phyloP scores from a whole-genome alignment of 2,329 filamentous ascomycete genomes.

The Nemania abortiva region DNA sequence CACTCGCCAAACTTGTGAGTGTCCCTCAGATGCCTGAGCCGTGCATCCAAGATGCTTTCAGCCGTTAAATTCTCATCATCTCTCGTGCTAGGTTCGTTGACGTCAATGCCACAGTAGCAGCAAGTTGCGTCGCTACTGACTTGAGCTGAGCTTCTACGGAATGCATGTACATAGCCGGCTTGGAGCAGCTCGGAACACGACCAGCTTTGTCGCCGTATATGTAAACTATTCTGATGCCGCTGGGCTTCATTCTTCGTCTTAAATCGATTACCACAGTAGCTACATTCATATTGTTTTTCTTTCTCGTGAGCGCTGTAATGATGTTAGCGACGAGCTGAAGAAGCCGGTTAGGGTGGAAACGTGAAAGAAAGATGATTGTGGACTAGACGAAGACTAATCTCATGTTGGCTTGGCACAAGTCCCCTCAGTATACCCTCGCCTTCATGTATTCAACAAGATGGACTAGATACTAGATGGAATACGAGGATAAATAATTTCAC shows the following conservation, averaged over 20 bases:
- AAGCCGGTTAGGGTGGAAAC: neutral
- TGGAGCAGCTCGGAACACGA: slow-evolving; percentile 12
- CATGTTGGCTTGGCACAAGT: neutral
- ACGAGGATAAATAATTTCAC: neutral
- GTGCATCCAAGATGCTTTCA: neutral
- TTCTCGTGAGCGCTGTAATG: slow-evolving; percentile 5
- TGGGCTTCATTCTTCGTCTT: slow-evolving; percentile 14
- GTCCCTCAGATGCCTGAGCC: slow-evolving; percentile 7
- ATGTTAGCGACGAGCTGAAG: neutral
- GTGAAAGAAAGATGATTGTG: neutral
- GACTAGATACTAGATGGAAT: neutral
- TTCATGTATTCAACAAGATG: neutral
- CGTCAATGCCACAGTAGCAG: slow-evolving; percentile 4
- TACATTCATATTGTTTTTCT: slow-evolving; percentile 17
- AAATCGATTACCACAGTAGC: slow-evolving; percentile 5
- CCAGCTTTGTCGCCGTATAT: slow-evolving; percentile 12
- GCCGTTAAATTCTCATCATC: neutral
- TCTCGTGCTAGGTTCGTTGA: neutral
- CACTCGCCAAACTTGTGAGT: slow-evolving; percentile 13
- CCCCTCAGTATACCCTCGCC: neutral
- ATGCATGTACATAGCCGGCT: slow-evolving; percentile 3
- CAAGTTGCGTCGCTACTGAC: neutral
- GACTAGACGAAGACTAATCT: neutral
- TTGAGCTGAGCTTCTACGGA: neutral
- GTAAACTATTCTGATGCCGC: slow-evolving; percentile 9